Evolutionary conservation across 1,139 yeast genomes (phyloP), one percentile per base, ranked within the genome.

Genomic region (Taiozyma sp.): DNA sequence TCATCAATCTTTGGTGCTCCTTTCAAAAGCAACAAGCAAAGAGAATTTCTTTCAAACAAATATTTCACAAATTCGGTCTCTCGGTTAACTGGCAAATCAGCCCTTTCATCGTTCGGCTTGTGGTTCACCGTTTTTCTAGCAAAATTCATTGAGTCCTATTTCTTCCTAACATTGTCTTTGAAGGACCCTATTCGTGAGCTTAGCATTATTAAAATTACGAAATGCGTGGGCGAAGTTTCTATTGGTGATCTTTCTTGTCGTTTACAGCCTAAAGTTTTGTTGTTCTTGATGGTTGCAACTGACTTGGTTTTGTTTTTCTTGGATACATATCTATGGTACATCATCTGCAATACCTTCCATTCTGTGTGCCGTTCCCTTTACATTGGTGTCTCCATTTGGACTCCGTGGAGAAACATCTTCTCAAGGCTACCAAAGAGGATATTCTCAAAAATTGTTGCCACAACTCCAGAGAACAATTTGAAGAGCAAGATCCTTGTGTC

Each of bases 261-360:
- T 50, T 78, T 80, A 50, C 89, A 84, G 67, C 79, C 84, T 38
- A 80, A 72, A 64, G 72, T 83, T 58, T 82, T 83, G 45, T 71
- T 84, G 63, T 81, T 83, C 53, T 76, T 84, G 71, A 82, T 84
- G 83, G 75, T 73, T 56, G 71, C 78, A 52, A 84, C 83, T 49
- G 88, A 84, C 66, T 72, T 83, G 72, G 70, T 83, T 57, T 79
- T 84, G 73, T 84, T 83, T 75, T 83, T 83, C 73, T 78, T 84
- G 74, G 89, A 83, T 77, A 82, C 88, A 52, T 83, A 82, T 67
- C 79, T 83, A 81, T 83, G 89, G 89, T 83, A 83, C 72, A 83
- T 83, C 70, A 72, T 83, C 59, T 81, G 83, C 69, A 83, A 83
- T 74, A 83, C 87, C 69, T 73, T 81, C 58, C 83, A 81, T 72